Evolutionary conservation across 208 protist genomes (phyloP).

Genomic region (Leishmania tropica): DNA sequence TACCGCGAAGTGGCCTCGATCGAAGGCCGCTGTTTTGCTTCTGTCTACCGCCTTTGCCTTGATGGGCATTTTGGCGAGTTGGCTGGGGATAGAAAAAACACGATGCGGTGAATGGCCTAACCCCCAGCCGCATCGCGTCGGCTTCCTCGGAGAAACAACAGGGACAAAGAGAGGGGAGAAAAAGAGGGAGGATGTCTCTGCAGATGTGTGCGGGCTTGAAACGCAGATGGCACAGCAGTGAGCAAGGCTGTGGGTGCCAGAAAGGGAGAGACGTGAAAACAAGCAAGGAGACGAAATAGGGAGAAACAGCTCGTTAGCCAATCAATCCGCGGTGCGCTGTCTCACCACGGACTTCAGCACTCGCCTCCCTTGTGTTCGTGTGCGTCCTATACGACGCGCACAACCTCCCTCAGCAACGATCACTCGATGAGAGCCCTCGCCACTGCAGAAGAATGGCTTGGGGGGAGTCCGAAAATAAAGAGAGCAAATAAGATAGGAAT

Average conservation of each 20-base stretch:
- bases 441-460: background rate
- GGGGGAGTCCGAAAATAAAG: background rate
- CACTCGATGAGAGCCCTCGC: background rate
- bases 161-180: background rate
- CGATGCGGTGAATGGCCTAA: background rate
- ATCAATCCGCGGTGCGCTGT: background rate
- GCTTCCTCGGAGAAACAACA: background rate
- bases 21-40: conserved; percentile 47
- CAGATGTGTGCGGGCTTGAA: too few relatives aligned
- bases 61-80: conserved; percentile 52
- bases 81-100: background rate
- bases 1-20: conserved; percentile 47
- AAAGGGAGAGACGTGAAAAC: background rate
- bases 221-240: background rate
- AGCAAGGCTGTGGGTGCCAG: background rate
- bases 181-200: background rate
- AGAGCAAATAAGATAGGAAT: too few relatives aligned
- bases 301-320: background rate
- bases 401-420: background rate
- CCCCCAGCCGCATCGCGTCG: background rate
- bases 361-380: background rate
- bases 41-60: conserved; percentile 79
- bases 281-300: background rate
- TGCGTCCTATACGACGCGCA: background rate
- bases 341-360: background rate